phyloP scores from a whole-genome alignment of 1,284 basidiomycete species.

The Boletus semigastroideus region DNA sequence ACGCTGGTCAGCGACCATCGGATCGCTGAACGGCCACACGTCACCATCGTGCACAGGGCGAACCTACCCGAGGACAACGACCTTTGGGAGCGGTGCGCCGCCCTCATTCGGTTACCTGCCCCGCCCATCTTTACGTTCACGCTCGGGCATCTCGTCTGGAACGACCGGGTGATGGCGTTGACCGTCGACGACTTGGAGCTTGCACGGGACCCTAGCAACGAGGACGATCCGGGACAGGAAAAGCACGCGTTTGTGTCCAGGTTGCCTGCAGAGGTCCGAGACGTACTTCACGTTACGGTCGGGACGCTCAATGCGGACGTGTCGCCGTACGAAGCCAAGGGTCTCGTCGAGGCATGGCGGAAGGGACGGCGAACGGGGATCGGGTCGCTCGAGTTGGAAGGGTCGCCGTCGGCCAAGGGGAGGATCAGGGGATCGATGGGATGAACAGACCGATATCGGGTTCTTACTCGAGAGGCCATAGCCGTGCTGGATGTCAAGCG shows the following conservation, averaged over 20 bases:
- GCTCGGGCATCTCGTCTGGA: slow-evolving; percentile 70
- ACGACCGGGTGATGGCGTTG: slow-evolving; percentile 79
- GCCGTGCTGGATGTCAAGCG: too few relatives aligned
- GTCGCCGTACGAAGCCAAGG: slow-evolving; percentile 69
- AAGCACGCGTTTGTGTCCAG: slow-evolving; percentile 48
- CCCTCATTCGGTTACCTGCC: slow-evolving; percentile 41
- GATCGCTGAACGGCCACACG: slow-evolving; percentile 69
- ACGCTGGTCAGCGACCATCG: slow-evolving; percentile 42
- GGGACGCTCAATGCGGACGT: slow-evolving; percentile 66
- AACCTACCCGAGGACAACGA: slow-evolving; percentile 44
- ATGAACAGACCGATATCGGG: too few relatives aligned
- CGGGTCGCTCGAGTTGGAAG: slow-evolving; percentile 36
- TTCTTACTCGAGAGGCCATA: too few relatives aligned
- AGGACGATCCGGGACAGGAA: slow-evolving; percentile 34
- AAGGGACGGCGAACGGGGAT: slow-evolving; percentile 36
- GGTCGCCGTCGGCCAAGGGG: background rate
- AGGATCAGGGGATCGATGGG: background rate
- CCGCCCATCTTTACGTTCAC: slow-evolving; percentile 62
- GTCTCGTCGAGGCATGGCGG: slow-evolving; percentile 60
- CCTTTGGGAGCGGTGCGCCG: slow-evolving; percentile 69
- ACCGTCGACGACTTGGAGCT: slow-evolving; percentile 59
- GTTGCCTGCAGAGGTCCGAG: slow-evolving; percentile 49
- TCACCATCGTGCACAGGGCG: slow-evolving; percentile 83
- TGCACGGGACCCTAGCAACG: slow-evolving; percentile 9
- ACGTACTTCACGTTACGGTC: slow-evolving; percentile 83